Evolutionary conservation across 1,139 yeast genomes (phyloP).

Genomic region (Yamadazyma dushanensis): DNA sequence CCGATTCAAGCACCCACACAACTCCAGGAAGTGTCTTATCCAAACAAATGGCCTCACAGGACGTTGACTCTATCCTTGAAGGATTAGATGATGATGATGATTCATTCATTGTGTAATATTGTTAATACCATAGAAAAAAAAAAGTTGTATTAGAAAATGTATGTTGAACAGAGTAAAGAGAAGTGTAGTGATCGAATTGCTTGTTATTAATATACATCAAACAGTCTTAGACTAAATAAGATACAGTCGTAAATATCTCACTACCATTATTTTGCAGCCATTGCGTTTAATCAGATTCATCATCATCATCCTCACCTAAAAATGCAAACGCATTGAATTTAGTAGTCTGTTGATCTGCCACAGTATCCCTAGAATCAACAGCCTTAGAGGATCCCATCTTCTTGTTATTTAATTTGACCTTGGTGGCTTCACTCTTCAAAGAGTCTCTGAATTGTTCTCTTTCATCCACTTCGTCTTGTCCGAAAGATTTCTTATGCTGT

Average conservation of each 20-base stretch:
- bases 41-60: slow-evolving; percentile 34
- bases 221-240: not conserved
- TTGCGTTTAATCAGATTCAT: slow-evolving; percentile 8
- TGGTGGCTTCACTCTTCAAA: slow-evolving; percentile 43
- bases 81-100: slow-evolving; percentile 43
- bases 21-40: slow-evolving; percentile 33
- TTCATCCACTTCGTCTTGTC: slow-evolving; percentile 51
- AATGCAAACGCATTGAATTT: slow-evolving; percentile 81
- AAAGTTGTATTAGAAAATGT: too few relatives aligned
- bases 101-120: slow-evolving; percentile 5
- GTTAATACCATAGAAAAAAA: too few relatives aligned
- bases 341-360: slow-evolving; percentile 63
- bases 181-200: too few relatives aligned
- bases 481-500: slow-evolving; percentile 46
- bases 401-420: slow-evolving; percentile 69
- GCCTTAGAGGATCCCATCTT: slow-evolving; percentile 74
- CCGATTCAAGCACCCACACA: slow-evolving; percentile 10
- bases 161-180: too few relatives aligned
- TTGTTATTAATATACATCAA: slow-evolving; percentile 6
- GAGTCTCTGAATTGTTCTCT: slow-evolving; percentile 48
- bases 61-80: slow-evolving; percentile 36
- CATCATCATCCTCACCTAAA: slow-evolving; percentile 60
- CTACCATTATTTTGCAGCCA: not conserved
- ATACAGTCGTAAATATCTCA: slow-evolving; percentile 2
- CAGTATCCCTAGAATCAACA: slow-evolving; percentile 68